Evolutionary conservation across 2,329 filamentous ascomycete genomes (phyloP).

Genomic region (Teratosphaeria zuluensis): DNA sequence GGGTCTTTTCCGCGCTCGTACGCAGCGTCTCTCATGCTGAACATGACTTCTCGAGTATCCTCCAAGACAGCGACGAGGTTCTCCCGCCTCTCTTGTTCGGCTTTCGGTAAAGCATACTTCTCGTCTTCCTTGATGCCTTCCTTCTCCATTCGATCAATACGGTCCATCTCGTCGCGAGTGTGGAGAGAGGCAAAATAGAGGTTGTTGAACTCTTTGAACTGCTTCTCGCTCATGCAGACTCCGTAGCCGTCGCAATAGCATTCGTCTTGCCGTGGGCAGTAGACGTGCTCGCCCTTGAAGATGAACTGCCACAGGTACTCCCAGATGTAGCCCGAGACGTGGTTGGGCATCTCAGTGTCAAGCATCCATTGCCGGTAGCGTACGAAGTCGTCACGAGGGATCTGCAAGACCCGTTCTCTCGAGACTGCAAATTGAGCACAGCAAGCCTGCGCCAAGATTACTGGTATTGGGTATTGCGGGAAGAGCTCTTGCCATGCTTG

Average conservation of each 20-base stretch:
- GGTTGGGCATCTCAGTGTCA: neutral
- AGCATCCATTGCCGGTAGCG: neutral
- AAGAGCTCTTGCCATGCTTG: conserved; percentile 33
- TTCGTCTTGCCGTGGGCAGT: neutral
- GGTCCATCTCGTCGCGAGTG: neutral
- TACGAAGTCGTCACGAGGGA: conserved; percentile 28
- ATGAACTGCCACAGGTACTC: neutral
- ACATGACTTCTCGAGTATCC: neutral
- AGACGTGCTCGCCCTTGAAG: neutral
- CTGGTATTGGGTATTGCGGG: conserved; percentile 25
- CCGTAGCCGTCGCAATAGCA: neutral
- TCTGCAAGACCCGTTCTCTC: conserved; percentile 15
- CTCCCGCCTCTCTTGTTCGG: neutral
- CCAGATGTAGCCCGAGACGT: neutral
- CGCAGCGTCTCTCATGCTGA: neutral
- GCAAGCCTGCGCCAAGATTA: conserved; percentile 10
- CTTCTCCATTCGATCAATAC: neutral
- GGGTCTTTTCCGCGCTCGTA: neutral
- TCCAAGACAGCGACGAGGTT: neutral
- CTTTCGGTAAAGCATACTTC: neutral
- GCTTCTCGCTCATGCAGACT: neutral
- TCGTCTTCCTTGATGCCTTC: neutral
- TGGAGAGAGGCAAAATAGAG: neutral
- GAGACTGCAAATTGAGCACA: conserved; percentile 26
- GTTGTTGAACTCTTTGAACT: neutral